Base-by-base conservation (phyloP, 805 yeast species). In the Starmerella scarabaei region DNA sequence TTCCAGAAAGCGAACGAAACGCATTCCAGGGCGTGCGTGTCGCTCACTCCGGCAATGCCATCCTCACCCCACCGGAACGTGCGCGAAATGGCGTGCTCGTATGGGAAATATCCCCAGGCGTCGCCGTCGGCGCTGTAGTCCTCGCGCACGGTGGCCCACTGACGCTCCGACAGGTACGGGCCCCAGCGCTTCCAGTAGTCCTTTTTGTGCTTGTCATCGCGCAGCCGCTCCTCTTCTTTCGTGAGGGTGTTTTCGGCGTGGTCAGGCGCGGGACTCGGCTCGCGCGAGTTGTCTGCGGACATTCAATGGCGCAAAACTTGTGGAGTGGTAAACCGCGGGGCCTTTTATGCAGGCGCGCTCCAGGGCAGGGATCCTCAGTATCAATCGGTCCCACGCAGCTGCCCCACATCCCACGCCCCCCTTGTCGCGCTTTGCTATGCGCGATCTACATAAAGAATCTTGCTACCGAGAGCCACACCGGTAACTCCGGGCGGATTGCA, bases 1-100 rank as follows among this genome's bases (percentile, higher is more conserved):
- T 85, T 85, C 96, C 96, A 85, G 45, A 86, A 66, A 3, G 86
- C 94, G 65, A 85, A 66, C n/a, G 80, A 71, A 50, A 82, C 59
- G 57, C 88, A 78, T 24, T 82, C 64, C 49, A 72, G 60, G 55
- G 82, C 94, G 54, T 80, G 84, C 45, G 80, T 73, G 57, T 85
- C 96, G 45, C 81, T 72, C 17, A 82, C 78, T 36, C 96, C 96
- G 9, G 88, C 93, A 50, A 85, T 64, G 2, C 96, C 96, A 57
- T 85, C 95, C 59, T 86, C 96, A 31, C 94, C 94, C 96, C 96
- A 85, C 33, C 96, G 68, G 58, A 80, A 85, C 12, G 82, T 73
- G 49, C 96, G 66, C 18, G 85, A 72, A 44, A 75, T 68, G 2
- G 93, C 79, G 45, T 82, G 84, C 44, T 82, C 93, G 57, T 83